Conservation (phyloP, 2,329 filamentous ascomycete genomes). For the Paraphoma sp. region DNA sequence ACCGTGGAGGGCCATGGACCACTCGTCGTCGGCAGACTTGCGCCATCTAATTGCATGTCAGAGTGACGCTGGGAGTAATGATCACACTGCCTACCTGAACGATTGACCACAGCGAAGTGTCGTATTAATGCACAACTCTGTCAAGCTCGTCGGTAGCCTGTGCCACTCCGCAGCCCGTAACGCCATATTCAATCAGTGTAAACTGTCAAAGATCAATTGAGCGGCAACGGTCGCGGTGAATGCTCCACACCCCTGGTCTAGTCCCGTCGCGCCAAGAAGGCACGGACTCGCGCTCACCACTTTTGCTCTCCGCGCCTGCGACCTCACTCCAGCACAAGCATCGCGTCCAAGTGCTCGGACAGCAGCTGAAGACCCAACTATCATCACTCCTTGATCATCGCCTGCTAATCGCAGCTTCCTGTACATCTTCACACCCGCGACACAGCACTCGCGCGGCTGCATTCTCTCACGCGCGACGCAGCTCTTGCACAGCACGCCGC, state of each 20-base stretch:
- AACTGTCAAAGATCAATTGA: neutral
- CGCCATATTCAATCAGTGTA: constrained; percentile 43
- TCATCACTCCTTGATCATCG: constrained; percentile 13
- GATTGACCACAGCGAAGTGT: constrained; percentile 94
- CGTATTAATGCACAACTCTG: constrained; percentile 92
- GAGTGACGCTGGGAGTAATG: constrained; percentile 58
- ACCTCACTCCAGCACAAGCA: constrained; percentile 19
- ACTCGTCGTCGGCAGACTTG: constrained; percentile 79
- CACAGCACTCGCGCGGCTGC: constrained; percentile 15
- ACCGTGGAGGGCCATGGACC: constrained; percentile 87
- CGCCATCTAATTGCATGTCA: constrained; percentile 70
- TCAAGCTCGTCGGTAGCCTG: constrained; percentile 80
- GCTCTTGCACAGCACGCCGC: constrained; percentile 16
- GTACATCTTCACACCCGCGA: constrained; percentile 4
- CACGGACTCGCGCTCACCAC: constrained; percentile 22
- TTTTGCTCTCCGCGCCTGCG: constrained; percentile 17
- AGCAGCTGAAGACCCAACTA: constrained; percentile 11
- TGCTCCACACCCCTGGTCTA: constrained; percentile 1
- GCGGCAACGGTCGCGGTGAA: constrained; percentile 1
- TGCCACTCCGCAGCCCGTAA: constrained; percentile 77
- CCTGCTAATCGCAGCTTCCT: constrained; percentile 24
- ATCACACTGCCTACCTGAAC: constrained; percentile 64
- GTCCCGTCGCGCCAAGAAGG: constrained; percentile 23
- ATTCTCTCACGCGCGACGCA: constrained; percentile 14
- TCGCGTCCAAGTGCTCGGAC: constrained; percentile 23